Evolutionary conservation across 352 stramenopile genomes (phyloP).

Genomic region (Achlya hypogyna): DNA sequence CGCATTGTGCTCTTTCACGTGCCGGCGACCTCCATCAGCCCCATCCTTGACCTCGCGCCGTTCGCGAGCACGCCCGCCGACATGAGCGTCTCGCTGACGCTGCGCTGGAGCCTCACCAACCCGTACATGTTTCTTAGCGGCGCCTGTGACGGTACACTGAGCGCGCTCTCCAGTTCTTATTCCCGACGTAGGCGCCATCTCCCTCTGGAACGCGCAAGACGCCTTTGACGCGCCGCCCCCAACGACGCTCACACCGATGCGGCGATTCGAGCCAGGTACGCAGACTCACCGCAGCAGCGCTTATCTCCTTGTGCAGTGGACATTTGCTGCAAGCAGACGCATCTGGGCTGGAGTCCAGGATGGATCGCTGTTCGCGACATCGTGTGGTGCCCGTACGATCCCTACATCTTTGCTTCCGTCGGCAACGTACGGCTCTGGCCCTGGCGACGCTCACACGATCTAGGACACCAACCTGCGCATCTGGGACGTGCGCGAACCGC

Average conservation of each 20-base stretch:
- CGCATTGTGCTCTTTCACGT: conserved; percentile 63
- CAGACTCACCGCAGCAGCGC: neutral
- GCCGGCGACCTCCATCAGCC: conserved; percentile 31
- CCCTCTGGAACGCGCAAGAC: conserved; percentile 65
- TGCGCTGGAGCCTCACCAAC: conserved; percentile 64
- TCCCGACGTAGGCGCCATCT: conserved; percentile 45
- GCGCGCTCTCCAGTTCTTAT: neutral
- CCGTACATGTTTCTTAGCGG: conserved; percentile 72
- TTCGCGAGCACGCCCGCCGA: conserved; percentile 24
- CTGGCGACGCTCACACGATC: neutral
- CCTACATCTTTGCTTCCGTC: conserved; percentile 77
- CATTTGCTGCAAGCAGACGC: conserved; percentile 68
- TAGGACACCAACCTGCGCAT: conserved; percentile 78
- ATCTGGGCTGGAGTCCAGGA: conserved; percentile 72
- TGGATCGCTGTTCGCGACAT: conserved; percentile 76
- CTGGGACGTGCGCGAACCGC: conserved; percentile 75
- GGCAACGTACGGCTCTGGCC: conserved; percentile 50
- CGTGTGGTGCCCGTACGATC: conserved; percentile 71
- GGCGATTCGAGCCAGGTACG: conserved; percentile 72
- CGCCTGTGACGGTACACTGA: conserved; percentile 60
- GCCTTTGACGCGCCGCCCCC: conserved; percentile 20
- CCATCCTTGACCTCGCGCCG: conserved; percentile 23
- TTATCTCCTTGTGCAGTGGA: conserved; percentile 40
- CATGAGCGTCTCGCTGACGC: conserved; percentile 46
- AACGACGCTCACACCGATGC: conserved; percentile 33